These are phyloP conservation scores for Aspergillus funiculosus DNA, from an alignment of 495 filamentous ascomycete species.

Conservation along the genomic window DNA sequence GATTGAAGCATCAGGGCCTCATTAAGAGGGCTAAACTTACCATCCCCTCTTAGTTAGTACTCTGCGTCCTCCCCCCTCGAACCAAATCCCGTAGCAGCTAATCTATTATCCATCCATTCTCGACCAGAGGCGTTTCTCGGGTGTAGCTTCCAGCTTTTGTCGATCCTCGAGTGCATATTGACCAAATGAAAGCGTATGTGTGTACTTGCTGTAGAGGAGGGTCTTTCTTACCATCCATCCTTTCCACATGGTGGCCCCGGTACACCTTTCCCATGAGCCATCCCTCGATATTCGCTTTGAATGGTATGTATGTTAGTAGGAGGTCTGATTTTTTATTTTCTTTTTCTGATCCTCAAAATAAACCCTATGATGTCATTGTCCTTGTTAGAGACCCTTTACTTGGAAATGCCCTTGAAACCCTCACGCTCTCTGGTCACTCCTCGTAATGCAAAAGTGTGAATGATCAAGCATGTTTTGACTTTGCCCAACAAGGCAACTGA, in stretches of 20 bases:
- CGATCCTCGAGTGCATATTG: constrained; percentile 4
- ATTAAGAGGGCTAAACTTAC: too few relatives aligned
- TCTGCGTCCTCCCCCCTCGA: too few relatives aligned
- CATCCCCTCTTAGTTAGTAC: too few relatives aligned
- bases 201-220: constrained; percentile 11
- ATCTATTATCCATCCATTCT: not conserved
- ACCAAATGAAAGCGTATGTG: not conserved
- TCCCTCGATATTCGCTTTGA: constrained; percentile 15
- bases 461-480: constrained; percentile 20
- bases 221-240: constrained; percentile 8
- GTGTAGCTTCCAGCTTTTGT: constrained; percentile 11
- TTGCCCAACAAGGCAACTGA: constrained; percentile 33
- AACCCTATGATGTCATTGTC: constrained; percentile 19
- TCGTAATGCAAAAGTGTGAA: constrained; percentile 1
- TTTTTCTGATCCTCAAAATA: not conserved
- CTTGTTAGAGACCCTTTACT: not conserved
- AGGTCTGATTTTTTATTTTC: constrained; percentile 1
- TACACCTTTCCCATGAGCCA: constrained; percentile 12
- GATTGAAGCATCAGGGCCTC: too few relatives aligned
- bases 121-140: constrained; percentile 1
- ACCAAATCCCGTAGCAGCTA: too few relatives aligned
- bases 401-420: constrained; percentile 2
- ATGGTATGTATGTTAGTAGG: constrained; percentile 4
- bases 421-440: constrained; percentile 19
- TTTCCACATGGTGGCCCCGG: constrained; percentile 22